A percentile compares a stretch with the other conserved stretches of the same genome.
phyloP scores from a whole-genome alignment of 768 basidiomycete species.

The Astraeus odoratus region DNA sequence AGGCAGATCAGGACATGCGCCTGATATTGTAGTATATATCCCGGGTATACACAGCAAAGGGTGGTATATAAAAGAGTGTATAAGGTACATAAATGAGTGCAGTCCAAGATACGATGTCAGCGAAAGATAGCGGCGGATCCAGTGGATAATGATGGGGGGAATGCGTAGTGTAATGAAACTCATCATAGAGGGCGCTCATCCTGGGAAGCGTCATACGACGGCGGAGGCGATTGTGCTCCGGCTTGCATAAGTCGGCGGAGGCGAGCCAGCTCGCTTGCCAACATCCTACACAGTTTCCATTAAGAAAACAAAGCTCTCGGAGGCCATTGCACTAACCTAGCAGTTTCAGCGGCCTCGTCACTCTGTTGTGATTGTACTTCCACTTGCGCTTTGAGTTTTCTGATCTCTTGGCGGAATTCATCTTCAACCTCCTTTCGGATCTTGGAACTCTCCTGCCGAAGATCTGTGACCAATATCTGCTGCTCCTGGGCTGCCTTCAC shows the following conservation, averaged over 20 bases:
- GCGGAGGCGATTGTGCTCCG: constrained; percentile 31
- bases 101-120: too few relatives aligned
- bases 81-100: constrained; percentile 26
- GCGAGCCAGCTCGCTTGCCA: constrained; percentile 59
- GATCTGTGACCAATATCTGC: constrained; percentile 40
- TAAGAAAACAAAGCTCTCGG: neutral
- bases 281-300: constrained; percentile 31
- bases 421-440: constrained; percentile 53
- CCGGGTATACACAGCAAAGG: constrained; percentile 22
- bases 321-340: constrained; percentile 41
- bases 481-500: constrained; percentile 45
- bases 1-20: neutral
- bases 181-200: constrained; percentile 11
- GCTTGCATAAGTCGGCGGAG: constrained; percentile 68
- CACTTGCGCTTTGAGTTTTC: constrained; percentile 44
- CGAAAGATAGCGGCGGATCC: constrained; percentile 4
- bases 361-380: constrained; percentile 48
- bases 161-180: neutral
- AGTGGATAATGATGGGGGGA: constrained; percentile 6
- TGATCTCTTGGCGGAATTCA: constrained; percentile 52
- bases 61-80: constrained; percentile 22
- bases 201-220: constrained; percentile 9
- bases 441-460: constrained; percentile 44
- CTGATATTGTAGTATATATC: constrained; percentile 8
- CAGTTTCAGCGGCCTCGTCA: constrained; percentile 52